Evolutionary conservation across 441 rosid genomes (phyloP), one percentile per base, ranked within the genome.

Genomic region (Gossypium laxum): DNA sequence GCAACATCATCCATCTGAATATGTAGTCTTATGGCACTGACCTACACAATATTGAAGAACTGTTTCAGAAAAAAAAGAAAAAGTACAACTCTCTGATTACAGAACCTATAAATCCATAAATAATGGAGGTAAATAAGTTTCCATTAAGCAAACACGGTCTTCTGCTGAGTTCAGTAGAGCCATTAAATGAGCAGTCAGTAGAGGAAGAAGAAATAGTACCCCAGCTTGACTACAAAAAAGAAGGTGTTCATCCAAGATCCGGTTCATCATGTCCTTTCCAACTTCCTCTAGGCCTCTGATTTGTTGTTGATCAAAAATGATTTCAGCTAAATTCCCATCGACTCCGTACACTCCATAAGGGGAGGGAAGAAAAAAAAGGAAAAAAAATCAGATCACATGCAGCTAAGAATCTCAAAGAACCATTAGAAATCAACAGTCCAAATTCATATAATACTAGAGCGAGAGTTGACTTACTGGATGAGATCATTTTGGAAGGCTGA

Each of bases 241-340:
- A 70, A 81, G 76, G 72, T 82, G 86, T 12, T 82, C 90, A 72
- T 87, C 84, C 80, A 87, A 67, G 59, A 28, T 51, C 26, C 26
- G 28, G 19, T 67, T 1, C 28, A 51, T 17, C 59, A 51, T 67
- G 0, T 17, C 59, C 26, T 17, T 51, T 2, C 47, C 71, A 8
- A 51, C 70, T 67, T 14, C 45, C 43, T 67, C 58, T 26, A 48
- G 15, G 50, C 45, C 45, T 14, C 70, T 67, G 1, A 67, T n/a
- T 17, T 51, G 15, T 15, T 0, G 45, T 51, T 15, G 18, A 38
- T 51, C 17, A 17, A 51, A 11, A 8, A 51, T 10, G 48, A 30
- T 4, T 5, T 10, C 47, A 28, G 1, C 26, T 17, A 67, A 28
- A 67, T 66, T 8, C 55, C 11, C 71, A 67, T 1, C 21, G 48